Base-by-base conservation (phyloP, 768 basidiomycete species). In the Coprinellus aureogranulatus region DNA sequence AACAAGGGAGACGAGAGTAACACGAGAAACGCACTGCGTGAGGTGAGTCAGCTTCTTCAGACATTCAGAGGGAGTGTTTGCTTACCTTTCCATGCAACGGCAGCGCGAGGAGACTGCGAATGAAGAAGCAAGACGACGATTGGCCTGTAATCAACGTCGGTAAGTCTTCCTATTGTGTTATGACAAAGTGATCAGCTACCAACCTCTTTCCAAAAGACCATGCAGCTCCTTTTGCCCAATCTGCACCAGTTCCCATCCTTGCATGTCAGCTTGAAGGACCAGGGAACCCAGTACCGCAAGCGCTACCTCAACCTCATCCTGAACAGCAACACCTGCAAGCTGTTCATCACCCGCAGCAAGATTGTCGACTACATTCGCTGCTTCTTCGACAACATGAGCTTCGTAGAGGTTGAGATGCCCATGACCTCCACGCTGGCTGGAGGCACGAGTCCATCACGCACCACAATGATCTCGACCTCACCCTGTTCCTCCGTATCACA, bases 321-420 rank as follows among this genome's bases (percentile, higher is more conserved):
- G 72, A 95, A 91, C 72, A 88, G 91, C 39, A 83, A 85, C 63
- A 92, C 93, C n/a, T 88, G 97, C 60, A 86, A 87, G 64, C 87
- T 95, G 61, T 99, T 98, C 77, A 76, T 95, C 75, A 89, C 91
- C 27, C 88, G 97, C 59, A 86, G 87, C 70, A 86, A 83, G 66
- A 89, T 97, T 69, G 81, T 99, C 76, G 94, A 93, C 79, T 96
- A 97, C 73, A 77, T 97, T 64, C 86, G 97, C 45, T 88, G 88
- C 62, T 99, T 85, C 83, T 74, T 99, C 55, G 94, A 97, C 70
- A 75, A 80, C 63, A 84, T 89, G 22, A 96, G 96, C 45, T 99
- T 99, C 81, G 86, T 98, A 73, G 97, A 99, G 75, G 95, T 98
- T 61, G 96, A 99, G 75, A 99, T 97, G 1, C 97, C 97, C 5